Percentiles rank a stretch among this genome's conserved stretches.
These are phyloP conservation scores for Aureobasidium sp. DNA, from an alignment of 2,329 filamentous ascomycete genomes.

Conservation along the genomic window DNA sequence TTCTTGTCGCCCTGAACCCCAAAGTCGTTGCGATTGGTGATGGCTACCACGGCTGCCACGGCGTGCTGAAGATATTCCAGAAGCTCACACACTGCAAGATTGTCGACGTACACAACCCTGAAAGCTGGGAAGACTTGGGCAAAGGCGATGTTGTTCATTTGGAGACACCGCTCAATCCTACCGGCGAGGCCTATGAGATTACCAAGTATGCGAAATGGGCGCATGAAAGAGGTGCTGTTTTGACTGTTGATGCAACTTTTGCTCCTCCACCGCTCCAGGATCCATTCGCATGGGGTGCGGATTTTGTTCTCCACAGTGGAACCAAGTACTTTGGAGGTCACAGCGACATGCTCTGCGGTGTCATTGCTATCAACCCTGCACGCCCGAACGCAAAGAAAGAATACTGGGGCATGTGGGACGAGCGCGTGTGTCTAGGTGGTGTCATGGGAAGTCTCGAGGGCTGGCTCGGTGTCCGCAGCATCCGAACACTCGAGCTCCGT, in stretches of 20 bases:
- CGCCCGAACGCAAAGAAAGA: constrained; percentile 44
- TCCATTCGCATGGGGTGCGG: constrained; percentile 73
- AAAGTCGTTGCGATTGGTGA: constrained; percentile 72
- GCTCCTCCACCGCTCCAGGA: constrained; percentile 84
- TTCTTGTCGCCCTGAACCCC: constrained; percentile 78
- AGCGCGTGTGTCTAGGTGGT: constrained; percentile 70
- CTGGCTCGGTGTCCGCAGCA: constrained; percentile 81
- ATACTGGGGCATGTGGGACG: constrained; percentile 51
- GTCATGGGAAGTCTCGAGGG: constrained; percentile 87
- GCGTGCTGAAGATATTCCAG: constrained; percentile 65
- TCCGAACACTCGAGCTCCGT: constrained; percentile 79
- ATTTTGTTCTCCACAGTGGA: constrained; percentile 84
- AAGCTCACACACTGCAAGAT: constrained; percentile 70
- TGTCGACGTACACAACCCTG: constrained; percentile 53
- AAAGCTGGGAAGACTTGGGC: constrained; percentile 51
- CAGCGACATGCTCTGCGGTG: constrained; percentile 85
- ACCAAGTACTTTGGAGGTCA: constrained; percentile 97
- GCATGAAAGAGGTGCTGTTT: constrained; percentile 61
- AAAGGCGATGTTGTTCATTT: constrained; percentile 81
- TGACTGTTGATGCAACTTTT: constrained; percentile 88
- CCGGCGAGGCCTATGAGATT: constrained; percentile 72
- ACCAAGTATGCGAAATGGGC: constrained; percentile 65
- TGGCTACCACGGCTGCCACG: constrained; percentile 92
- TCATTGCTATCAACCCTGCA: constrained; percentile 56
- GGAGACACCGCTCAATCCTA: constrained; percentile 90